Base-by-base conservation (phyloP, 176 grass and related monocot species). In the Oryza officinalis region DNA sequence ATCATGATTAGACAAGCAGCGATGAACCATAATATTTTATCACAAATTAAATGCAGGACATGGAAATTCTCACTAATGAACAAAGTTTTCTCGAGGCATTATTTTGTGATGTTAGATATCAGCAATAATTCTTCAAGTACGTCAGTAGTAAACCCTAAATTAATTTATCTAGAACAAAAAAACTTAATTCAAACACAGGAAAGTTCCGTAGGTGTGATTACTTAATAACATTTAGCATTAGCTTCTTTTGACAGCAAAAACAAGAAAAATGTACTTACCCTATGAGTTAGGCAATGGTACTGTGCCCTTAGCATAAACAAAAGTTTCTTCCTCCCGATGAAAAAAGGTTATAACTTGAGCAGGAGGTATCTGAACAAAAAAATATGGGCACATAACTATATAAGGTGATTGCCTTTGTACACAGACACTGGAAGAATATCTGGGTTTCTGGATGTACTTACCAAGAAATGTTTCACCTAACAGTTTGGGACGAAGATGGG, bases 401-500 rank as follows among this genome's bases (percentile, higher is more conserved):
- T 41, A 7, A 41, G 10, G 40, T 41, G 40, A 41, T 41, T 41
- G 40, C 40, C 40, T 41, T 41, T 10, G 40, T 10, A 41, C 40
- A 40, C 38, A 41, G 10, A 41, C 40, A 41, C 40, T 41, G 40
- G 40, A 41, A 41, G 45, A 47, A 71, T 59, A 26, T 75, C 17
- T 52, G 49, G 49, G 17, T 5, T 18, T 50, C 47, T 75, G 25
- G 71, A 69, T 23, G 38, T 50, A 47, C 88, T 89, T 69, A 96
- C 88, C 85, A 69, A 85, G 66, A 87, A 45, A 61, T 27, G 27
- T 66, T 86, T 97, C 85, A 93, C 83, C 91, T 75, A 90, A 87
- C 46, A 65, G 84, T 89, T 85, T 87, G 78, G 60, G 70, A 65
- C 28, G 45, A 86, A 88, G 86, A 38, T 38, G 37, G 84, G 37